Evolutionary conservation across 2,329 filamentous ascomycete genomes (phyloP), one percentile per base, ranked within the genome.

Genomic region (Cladosporium cucumerinum): DNA sequence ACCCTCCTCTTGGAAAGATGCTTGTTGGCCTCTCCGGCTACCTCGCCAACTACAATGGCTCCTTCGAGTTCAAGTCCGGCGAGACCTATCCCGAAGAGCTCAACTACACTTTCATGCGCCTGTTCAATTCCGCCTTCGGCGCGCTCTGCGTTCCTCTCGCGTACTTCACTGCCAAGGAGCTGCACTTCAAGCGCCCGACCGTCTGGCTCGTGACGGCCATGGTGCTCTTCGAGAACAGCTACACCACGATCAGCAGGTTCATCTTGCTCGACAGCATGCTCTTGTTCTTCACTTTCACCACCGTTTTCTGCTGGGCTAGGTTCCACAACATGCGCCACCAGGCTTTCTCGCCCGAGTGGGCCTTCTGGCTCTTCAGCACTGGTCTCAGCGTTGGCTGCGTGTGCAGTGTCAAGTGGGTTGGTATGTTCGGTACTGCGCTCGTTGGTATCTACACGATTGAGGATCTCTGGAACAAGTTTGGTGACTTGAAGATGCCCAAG

Each of bases 231-330:
- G 95, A 99, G 79, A 99, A 99, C 83, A 98, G 95, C 60, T 99
- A 98, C 82, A 97, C 95, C 57, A 98, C 96, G 34, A 99, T 99
- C 79, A 97, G 93, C 80, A 88, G 95, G 67, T 99, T 99, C 77
- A 98, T 99, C 73, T 88, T 99, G 26, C 88, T 99, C 73, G 95
- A 99, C 79, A 98, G 95, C 0, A 99, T 99, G 95, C 86, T 99
- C 60, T 86, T 99, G 46, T 98, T 93, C 82, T 97, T 97, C 76
- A 99, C 96, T n/a, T 95, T 98, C 72, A 93, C 93, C 18, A 99
- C 95, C 6, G 91, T 96, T 68, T 87, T 98, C 73, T 98, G 94
- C 85, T 99, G 94, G 93, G 89, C 93, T 74, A 95, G 93, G 78
- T 98, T 99, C 80, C 95, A 99, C 80, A 89, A 90, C 74, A 86